Base-by-base conservation (phyloP, 2,329 filamentous ascomycete species). In the Ascochyta fabae region DNA sequence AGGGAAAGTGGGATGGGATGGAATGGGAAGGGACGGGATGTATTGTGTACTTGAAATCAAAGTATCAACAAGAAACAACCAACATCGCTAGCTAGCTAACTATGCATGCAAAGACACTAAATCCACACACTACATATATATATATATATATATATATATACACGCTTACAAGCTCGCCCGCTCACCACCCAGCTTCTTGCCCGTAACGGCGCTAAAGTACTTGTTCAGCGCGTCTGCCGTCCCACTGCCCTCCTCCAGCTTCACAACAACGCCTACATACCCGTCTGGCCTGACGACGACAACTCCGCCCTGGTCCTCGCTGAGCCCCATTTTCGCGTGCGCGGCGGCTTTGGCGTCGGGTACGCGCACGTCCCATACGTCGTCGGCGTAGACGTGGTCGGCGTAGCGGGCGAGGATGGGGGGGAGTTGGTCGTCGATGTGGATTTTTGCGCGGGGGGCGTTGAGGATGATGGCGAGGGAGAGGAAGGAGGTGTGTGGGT, bases 271-370 rank as follows among this genome's bases (percentile, higher is more conserved):
- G 22, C 89, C 91, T 26, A 96, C 88, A 73, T 96, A 95, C 7
- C 92, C 92, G 74, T 96, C 92, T 0, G 93, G 92, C 40, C 92
- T 80, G 7, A 96, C 90, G 9, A 96, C 89, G 1, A 96, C 88
- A 2, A 96, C 84, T 53, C 89, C 92, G 10, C 92, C 92, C 58
- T 80, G 83, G 58, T 90, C 86, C 68, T 88, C 80, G 61, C 89
- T 84, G 24, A 96, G 74, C 0, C 93, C 93, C 82, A 96, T 89
- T 82, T 96, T 96, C 38, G 88, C 87, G 75, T 97, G 93, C 5
- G 91, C 91, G 3, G 90, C 83, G 5, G 88, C 91, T 64, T 81
- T 82, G 1, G 90, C 88, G 19, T 88, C 80, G 0, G 89, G 87
- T 0, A 91, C 88, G 6, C 85, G 81, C 39, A 83, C 80, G 71